These are phyloP conservation scores for Sugiyamaella japonica DNA, from an alignment of 1,139 yeast genomes.

Conservation along the genomic window DNA sequence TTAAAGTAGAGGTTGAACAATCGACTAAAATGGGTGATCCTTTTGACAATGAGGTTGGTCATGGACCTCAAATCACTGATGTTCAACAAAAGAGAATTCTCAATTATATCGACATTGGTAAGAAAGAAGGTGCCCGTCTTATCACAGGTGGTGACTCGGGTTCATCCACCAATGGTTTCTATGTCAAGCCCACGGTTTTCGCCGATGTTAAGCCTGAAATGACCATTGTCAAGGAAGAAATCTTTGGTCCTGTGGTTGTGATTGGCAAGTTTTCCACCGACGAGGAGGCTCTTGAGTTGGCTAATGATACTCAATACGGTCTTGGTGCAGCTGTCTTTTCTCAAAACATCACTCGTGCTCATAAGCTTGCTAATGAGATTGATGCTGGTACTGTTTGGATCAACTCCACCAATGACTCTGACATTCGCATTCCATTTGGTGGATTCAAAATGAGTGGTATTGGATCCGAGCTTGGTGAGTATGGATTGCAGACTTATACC, in stretches of 20 bases:
- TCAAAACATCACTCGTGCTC: conserved; percentile 55
- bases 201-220: conserved; percentile 62
- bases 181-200: conserved; percentile 68
- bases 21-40: conserved; percentile 35
- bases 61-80: conserved; percentile 80
- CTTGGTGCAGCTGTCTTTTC: conserved; percentile 84
- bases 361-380: conserved; percentile 59
- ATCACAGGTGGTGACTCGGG: conserved; percentile 64
- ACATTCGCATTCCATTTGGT: conserved; percentile 77
- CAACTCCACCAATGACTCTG: conserved; percentile 73
- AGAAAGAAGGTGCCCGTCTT: conserved; percentile 68
- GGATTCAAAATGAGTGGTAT: conserved; percentile 80
- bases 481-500: conserved; percentile 74
- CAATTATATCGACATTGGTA: conserved; percentile 65
- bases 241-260: conserved; percentile 85
- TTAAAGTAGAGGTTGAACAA: conserved; percentile 42
- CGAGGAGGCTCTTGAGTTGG: conserved; percentile 68
- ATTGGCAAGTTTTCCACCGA: conserved; percentile 66
- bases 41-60: conserved; percentile 51
- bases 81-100: conserved; percentile 67
- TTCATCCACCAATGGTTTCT: conserved; percentile 74
- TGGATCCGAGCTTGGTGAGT: conserved; percentile 85
- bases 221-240: conserved; percentile 68
- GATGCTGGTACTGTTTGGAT: conserved; percentile 82
- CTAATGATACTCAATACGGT: conserved; percentile 75